These are phyloP conservation scores for Gossypium gossypioides DNA, from an alignment of 441 rosid genomes.

Conservation along the genomic window DNA sequence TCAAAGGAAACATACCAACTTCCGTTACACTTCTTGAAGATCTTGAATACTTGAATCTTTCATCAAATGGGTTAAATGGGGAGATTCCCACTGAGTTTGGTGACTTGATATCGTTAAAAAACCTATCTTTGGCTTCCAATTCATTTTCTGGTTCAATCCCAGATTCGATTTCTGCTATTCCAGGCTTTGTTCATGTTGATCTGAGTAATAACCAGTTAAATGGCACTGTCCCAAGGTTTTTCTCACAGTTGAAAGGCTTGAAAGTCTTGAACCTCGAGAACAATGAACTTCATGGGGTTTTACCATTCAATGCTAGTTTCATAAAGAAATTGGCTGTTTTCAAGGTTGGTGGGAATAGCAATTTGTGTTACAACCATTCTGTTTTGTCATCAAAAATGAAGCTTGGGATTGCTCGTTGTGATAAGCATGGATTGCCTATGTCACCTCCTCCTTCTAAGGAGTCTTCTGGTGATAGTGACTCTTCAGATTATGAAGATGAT, in stretches of 20 bases:
- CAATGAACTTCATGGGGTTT: constrained; percentile 62
- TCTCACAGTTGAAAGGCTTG: constrained; percentile 51
- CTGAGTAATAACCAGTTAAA: constrained; percentile 81
- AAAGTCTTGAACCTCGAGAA: constrained; percentile 62
- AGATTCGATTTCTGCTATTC: constrained; percentile 60
- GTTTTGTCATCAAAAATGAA: constrained; percentile 58
- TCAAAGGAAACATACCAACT: constrained; percentile 63
- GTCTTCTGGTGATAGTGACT: constrained; percentile 25
- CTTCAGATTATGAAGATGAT: constrained; percentile 48
- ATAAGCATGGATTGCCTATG: constrained; percentile 79
- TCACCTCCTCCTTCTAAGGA: constrained; percentile 75
- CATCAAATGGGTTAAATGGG: constrained; percentile 52
- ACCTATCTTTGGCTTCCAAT: constrained; percentile 60
- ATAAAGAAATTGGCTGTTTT: constrained; percentile 54
- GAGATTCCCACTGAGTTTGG: constrained; percentile 59
- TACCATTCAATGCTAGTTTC: constrained; percentile 74
- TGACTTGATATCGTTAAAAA: constrained; percentile 56
- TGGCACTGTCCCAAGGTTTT: constrained; percentile 71
- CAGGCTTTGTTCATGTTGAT: constrained; percentile 62
- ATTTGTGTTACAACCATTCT: constrained; percentile 71
- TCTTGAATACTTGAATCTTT: constrained; percentile 58
- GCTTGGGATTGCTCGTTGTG: constrained; percentile 72
- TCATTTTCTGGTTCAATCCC: constrained; percentile 78
- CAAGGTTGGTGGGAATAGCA: constrained; percentile 59
- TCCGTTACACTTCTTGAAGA: constrained; percentile 58